Evolutionary conservation across 768 basidiomycete genomes (phyloP), one percentile per base, ranked within the genome.

Genomic region (Obba rivulosa): DNA sequence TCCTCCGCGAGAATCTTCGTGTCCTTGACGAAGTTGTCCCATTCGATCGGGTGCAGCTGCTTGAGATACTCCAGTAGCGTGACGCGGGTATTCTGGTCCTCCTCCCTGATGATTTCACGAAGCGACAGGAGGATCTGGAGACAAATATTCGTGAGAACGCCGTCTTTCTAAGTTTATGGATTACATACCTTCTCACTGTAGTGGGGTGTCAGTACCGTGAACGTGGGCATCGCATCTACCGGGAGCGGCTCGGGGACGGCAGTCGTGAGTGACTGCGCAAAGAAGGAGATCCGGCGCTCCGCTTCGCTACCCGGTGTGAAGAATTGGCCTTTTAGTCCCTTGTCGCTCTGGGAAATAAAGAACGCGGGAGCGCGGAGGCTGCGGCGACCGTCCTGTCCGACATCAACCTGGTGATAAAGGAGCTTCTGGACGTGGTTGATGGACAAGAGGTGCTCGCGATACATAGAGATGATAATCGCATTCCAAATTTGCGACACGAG

Each of bases 401-500:
- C 75, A 56, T 95, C 92, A 24, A 98, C 89, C 64, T 99, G 96
- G 66, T 98, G 96, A 58, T 99, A 98, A 8, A 98, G 80, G 10
- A 98, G 71, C 65, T 95, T 96, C 71, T 99, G 96, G 36, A 99
- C 95, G 59, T 99, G 96, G 58, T 97, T 93, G 62, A 99, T 99
- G 41, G 94, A 97, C 31, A 98, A 74, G n/a, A 99, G 67, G 64
- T 98, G 96, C 66, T 99, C 96, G 62, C 96, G 85, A 68, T 98
- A 99, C 96, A 99, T 99, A 13, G 95, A 98, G 57, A 99, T 98
- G 69, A 99, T 96, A 70, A 99, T 85, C 20, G 96, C 96, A 64
- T 99, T 99, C 96, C 96, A 98, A 47, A 99, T 94, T 69, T 97
- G 96, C 14, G 94, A 96, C 38, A 99, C 95, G 35, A 99, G 78